Base-by-base conservation (phyloP, 805 yeast species). In the Candida krabiensis region DNA sequence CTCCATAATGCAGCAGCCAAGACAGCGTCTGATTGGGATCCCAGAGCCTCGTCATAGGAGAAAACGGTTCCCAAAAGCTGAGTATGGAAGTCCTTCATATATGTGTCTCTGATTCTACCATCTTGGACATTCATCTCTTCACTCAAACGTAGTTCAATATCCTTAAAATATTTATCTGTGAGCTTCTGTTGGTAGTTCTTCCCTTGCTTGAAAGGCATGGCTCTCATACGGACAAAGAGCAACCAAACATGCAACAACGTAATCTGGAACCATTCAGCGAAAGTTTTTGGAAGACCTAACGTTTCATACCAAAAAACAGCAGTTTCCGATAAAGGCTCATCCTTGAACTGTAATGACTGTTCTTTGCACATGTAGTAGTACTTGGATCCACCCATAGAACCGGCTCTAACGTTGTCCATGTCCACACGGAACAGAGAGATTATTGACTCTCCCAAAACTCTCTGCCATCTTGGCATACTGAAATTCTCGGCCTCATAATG, bases 181-280 rank as follows among this genome's bases (percentile, higher is more conserved):
- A 93, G 65, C 58, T 88, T 88, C 63, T 90, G 96, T 63, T 93
- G 96, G 63, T 90, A 93, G 57, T 83, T 84, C 51, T 78, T 78
- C 28, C 96, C 95, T 58, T 86, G 81, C 54, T 87, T 83, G 60
- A 83, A 83, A 0, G 98, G 98, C 84, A 93, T 74, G 8, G 95
- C 95, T 61, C 99, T 80, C 96, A 93, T 90, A 58, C 99, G 81
- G 13, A 86, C 96, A 49, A 84, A 83, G 31, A 93, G 70, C 56
- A 93, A 81, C 99, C 99, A 93, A 43, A 86, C 80, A 62, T 93
- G 99, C 49, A 93, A 71, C 1, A 83, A 71, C 5, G 96, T 86
- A 45, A 93, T 84, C 64, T 91, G 98, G 61, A 83, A 91, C 96
- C 96, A 91, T 62, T 89, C 95, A n/a, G 91, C 79, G 57, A 91